Evolutionary conservation across 192 early-diverging fungal genomes (phyloP), one percentile per base, ranked within the genome.

Genomic region (Coemansia sp.): DNA sequence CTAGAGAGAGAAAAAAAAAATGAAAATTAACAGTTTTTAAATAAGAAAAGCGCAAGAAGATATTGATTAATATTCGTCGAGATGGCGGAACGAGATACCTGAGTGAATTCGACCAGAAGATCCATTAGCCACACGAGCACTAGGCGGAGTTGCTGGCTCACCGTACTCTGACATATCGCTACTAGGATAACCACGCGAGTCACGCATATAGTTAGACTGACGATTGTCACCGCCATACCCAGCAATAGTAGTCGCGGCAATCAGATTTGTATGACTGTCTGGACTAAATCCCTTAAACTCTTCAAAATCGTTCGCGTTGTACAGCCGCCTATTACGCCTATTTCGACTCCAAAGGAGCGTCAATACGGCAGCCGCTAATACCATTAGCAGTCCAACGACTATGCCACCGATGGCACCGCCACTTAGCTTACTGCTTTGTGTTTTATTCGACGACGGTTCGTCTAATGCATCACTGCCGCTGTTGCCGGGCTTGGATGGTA

Each of bases 401-500:
- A 78, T 69, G 8, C 76, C 76, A 7, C 66, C 76, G 24, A 78
- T 73, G 18, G 76, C 71, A 3, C 76, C 76, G 12, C 69, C 61
- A 22, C 75, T 71, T 20, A 76, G 44, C 10, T 65, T 62, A 34
- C 62, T 50, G 33, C 61, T 63, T 7, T 27, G 62, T 5, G 64
- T 53, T 8, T 49, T 38, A 36, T 62, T 24, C 12, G 61, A 22
- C 16, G 61, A 20, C 61, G 6, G 61, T 39, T 41, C 20, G 38
- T 62, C 61, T 5, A 13, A 1, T 24, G n/a, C 36, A 20, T 62
- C 41, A 22, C 33, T 62, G 38, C 38, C 39, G 61, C 20, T 27
- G 61, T 10, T 24, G 9, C 5, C 9, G 20, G 61, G 22, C 10
- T 41, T 62, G n/a, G 61, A 41, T 38, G 24, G 61, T 7, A 33